Base-by-base conservation (phyloP, 768 basidiomycete species). In the Amanita muscaria region DNA sequence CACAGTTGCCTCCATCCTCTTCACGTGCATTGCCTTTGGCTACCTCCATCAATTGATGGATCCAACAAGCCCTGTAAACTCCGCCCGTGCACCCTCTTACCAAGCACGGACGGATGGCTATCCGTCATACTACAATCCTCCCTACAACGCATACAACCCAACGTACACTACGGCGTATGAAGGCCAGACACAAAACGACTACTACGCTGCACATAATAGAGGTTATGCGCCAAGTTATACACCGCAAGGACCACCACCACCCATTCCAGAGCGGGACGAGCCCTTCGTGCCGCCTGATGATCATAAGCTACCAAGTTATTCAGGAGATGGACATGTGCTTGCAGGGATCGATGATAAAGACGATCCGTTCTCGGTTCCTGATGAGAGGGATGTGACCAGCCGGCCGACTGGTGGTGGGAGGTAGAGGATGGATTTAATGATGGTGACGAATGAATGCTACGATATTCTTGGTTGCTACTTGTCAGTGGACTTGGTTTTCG, bases 1-100 rank as follows among this genome's bases (percentile, higher is more conserved):
- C n/a, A n/a, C n/a, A n/a, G n/a, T n/a, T n/a, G n/a, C n/a, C n/a
- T n/a, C 72, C 34, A 51, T 67, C 29, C 57, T 89, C 48, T 87
- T 88, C 68, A 72, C 75, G n/a, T 50, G 70, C 38, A 53, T 86
- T 52, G 75, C 80, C 2, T 83, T 83, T 57, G 68, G 72, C 11
- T 92, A 80, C 66, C 79, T 83, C 56, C 80, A 81, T 18, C 88
- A 92, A 62, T 56, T 79, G 1, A 71, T 80, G 25, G 82, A 88
- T 59, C 88, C 88, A 1, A 59, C 72, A 3, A 76, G 75, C 50
- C 60, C 69, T 30, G 72, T 63, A 42, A 80, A 82, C 56, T 52
- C 68, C 32, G 55, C 62, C 10, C 77, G 77, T 32, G 66, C 68
- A 10, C 72, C 79, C 50, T 48, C 65, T 46, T 59, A 59, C 46